A percentile compares a stretch with the other conserved stretches of the same genome.
Conservation (phyloP, 257 asterid species). For the Solanum chiquidenum region DNA sequence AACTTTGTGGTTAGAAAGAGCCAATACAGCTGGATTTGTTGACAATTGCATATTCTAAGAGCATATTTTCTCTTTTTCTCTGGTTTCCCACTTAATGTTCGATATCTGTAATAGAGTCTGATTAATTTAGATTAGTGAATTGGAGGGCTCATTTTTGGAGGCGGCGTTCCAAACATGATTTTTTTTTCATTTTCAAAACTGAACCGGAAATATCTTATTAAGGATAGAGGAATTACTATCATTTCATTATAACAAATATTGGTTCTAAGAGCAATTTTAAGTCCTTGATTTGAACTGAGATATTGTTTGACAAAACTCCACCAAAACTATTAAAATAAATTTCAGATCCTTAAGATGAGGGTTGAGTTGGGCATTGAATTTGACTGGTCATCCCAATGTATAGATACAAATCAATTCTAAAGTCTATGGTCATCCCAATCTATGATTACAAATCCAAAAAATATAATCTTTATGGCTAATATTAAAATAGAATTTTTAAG, state of each 20-base stretch:
- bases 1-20: background rate
- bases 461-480: background rate
- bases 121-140: background rate
- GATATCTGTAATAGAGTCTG: background rate
- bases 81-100: background rate
- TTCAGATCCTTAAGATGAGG: background rate
- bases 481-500: background rate
- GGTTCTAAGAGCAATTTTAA: background rate
- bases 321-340: background rate
- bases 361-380: background rate
- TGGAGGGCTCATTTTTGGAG: background rate
- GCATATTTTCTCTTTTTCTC: background rate
- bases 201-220: background rate
- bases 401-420: background rate
- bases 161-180: rapidly evolving
- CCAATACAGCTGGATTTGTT: background rate
- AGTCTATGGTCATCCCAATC: background rate
- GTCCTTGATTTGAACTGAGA: background rate
- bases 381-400: background rate
- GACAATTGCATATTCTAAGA: background rate
- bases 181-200: background rate
- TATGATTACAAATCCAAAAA: background rate
- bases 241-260: background rate
- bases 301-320: background rate
- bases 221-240: rapidly evolving